These are phyloP conservation scores for Yamadazyma philogaea DNA, from an alignment of 805 yeast genomes.

Conservation along the genomic window DNA sequence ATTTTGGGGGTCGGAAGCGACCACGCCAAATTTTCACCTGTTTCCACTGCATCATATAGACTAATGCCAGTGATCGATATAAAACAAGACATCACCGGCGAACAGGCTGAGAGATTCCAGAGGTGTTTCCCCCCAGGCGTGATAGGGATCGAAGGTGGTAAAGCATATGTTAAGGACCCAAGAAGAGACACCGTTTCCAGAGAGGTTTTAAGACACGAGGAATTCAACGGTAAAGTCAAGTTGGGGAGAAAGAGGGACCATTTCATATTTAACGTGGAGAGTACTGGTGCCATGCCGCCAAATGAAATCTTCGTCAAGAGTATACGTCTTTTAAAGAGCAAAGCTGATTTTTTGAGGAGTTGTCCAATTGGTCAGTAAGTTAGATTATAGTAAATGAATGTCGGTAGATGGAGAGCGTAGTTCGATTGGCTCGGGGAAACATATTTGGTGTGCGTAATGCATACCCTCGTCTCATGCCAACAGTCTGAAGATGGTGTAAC, in stretches of 20 bases:
- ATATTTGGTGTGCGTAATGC: no score
- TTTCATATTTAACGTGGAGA: slow-evolving; percentile 90
- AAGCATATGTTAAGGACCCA: slow-evolving; percentile 82
- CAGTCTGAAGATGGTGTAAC: no score
- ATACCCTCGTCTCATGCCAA: no score
- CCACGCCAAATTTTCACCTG: slow-evolving; percentile 98
- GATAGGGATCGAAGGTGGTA: slow-evolving; percentile 65
- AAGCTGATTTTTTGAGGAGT: slow-evolving; percentile 73
- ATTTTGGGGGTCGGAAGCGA: slow-evolving; percentile 88
- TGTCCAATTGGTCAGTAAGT: slow-evolving; percentile 67
- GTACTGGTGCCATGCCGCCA: slow-evolving; percentile 95
- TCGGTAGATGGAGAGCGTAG: background rate
- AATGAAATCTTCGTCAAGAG: slow-evolving; percentile 93
- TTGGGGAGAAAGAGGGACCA: slow-evolving; percentile 90
- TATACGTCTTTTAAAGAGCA: slow-evolving; percentile 78
- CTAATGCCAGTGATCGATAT: slow-evolving; percentile 85
- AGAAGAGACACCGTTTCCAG: slow-evolving; percentile 96
- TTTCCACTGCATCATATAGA: slow-evolving; percentile 93
- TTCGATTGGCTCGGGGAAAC: no score
- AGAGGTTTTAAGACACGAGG: slow-evolving; percentile 91
- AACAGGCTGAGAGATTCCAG: slow-evolving; percentile 73
- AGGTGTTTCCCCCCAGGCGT: slow-evolving; percentile 94
- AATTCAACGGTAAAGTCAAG: slow-evolving; percentile 84
- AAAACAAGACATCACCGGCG: slow-evolving; percentile 68
- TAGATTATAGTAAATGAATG: background rate